Conservation (phyloP, 2,329 filamentous ascomycete genomes). For the Cercospora sp. region DNA sequence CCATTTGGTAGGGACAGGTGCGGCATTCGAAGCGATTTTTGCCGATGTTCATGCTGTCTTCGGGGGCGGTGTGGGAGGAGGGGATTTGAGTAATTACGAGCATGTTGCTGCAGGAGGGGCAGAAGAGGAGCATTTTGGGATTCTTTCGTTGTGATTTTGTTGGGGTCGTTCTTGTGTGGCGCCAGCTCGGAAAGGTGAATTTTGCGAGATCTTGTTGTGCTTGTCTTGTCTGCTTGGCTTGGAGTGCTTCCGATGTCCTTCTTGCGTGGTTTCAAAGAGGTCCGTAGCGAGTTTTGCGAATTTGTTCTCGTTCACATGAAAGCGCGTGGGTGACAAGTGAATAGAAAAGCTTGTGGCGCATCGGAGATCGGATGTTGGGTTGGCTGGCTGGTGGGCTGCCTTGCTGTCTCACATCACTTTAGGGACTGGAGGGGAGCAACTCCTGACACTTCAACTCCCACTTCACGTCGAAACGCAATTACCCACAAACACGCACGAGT, state of each 20-base stretch:
- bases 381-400: neutral
- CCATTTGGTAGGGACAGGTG: constrained; percentile 89
- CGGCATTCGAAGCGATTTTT: constrained; percentile 90
- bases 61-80: constrained; percentile 37
- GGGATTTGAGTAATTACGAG: constrained; percentile 66
- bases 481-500: neutral
- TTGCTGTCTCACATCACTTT: constrained; percentile 4
- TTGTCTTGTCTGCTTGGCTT: neutral
- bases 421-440: neutral
- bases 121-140: constrained; percentile 51
- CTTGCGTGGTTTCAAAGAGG: neutral
- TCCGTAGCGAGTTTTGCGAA: neutral
- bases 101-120: constrained; percentile 80
- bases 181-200: neutral
- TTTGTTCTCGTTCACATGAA: neutral
- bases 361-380: constrained; percentile 2
- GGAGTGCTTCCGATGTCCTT: neutral
- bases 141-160: neutral
- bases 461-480: neutral
- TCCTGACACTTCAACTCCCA: neutral
- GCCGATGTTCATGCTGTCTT: constrained; percentile 44
- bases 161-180: neutral
- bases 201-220: neutral
- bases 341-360: constrained; percentile 7
- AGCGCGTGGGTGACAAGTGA: neutral